Base-by-base conservation (phyloP, 2,329 filamentous ascomycete species). In the Claviceps cyperi region DNA sequence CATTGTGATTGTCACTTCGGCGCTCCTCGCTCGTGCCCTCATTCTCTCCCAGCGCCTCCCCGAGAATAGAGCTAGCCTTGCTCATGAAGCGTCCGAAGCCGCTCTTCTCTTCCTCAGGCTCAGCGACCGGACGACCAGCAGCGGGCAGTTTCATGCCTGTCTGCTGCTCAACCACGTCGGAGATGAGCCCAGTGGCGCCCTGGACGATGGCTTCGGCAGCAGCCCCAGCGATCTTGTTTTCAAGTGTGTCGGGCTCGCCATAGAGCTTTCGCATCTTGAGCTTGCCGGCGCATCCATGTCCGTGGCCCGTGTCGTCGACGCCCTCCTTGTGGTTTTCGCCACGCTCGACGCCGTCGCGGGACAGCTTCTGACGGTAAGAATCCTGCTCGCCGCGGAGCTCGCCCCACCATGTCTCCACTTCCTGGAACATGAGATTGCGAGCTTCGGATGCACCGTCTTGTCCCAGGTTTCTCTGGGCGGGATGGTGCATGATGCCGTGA, bases 271-370 rank as follows among this genome's bases (percentile, higher is more conserved):
- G 80, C 77, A 94, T 85, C 55, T 81, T 77, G 11, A 95, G 72
- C 66, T 89, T 89, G 53, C 86, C 81, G 53, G 69, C 73, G 61
- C 88, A 94, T 48, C 88, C 88, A 62, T 95, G 87, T 13, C 86
- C 86, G 61, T 90, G 87, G 5, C 90, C 90, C 48, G 78, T 82
- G 65, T 96, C 89, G 15, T 88, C 69, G 11, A 91, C 83, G 28
- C 86, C 87, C 58, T 87, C 81, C 66, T 87, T 91, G 69, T 96
- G 90, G 66, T 96, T 96, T 53, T 83, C 74, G 15, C 86, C 86
- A 45, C 78, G 73, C 63, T 81, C 64, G 47, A 96, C 87, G 52
- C 91, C 90, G 0, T 84, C 73, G 17, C 87, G 81, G 58, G 83
- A 86, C 44, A 96, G 76, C 67, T 89, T 84, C 48, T 75, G 67